phyloP scores from a whole-genome alignment of 176 grass and related monocot species.

The Coix lacrymajobi region DNA sequence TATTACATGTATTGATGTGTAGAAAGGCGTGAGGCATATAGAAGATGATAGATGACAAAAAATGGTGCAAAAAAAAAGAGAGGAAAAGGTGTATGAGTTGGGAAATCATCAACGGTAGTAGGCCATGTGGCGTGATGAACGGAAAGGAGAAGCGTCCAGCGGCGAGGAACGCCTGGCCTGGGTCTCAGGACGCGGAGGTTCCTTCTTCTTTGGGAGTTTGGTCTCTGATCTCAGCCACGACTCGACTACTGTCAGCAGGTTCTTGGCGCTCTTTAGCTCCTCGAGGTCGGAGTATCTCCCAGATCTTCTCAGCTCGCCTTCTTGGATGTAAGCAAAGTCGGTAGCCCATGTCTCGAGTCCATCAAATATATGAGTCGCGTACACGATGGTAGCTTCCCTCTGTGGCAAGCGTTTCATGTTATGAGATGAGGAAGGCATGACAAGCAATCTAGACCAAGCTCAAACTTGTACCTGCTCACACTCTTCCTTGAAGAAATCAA shows the following conservation, averaged over 20 bases:
- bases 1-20: slow-evolving; percentile 2
- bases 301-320: slow-evolving; percentile 68
- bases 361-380: slow-evolving; percentile 93
- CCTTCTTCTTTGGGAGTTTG: slow-evolving; percentile 76
- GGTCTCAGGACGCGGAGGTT: slow-evolving; percentile 9
- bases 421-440: background rate
- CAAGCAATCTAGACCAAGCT: background rate
- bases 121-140: slow-evolving; percentile 91
- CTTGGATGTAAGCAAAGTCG: slow-evolving; percentile 79
- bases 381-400: slow-evolving; percentile 92
- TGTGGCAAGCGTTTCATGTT: background rate
- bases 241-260: slow-evolving; percentile 82
- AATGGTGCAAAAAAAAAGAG: background rate
- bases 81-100: background rate
- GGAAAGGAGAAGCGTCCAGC: slow-evolving; percentile 77
- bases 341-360: slow-evolving; percentile 83
- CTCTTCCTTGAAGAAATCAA: slow-evolving; percentile 96
- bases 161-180: slow-evolving; percentile 51
- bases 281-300: slow-evolving; percentile 45
- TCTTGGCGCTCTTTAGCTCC: slow-evolving; percentile 67
- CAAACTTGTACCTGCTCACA: slow-evolving; percentile 56
- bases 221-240: slow-evolving; percentile 71
- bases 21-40: background rate
- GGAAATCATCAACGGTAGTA: slow-evolving; percentile 67
- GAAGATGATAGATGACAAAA: background rate